Conservation (phyloP, 805 yeast genomes). For the Cyberlindnera maritima region DNA sequence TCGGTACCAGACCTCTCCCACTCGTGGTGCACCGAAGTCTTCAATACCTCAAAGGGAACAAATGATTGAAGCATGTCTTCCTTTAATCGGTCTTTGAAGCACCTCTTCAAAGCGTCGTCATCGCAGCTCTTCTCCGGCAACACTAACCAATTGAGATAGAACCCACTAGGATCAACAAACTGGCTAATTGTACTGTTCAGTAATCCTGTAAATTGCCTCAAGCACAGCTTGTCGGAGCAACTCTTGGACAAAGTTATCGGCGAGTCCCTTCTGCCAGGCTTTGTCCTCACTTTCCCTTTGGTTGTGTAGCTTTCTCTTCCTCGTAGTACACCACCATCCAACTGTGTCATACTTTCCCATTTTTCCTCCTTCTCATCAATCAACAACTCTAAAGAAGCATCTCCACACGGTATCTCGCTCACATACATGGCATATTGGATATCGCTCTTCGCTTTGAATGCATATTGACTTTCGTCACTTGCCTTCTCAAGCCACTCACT, state of each 20-base stretch:
- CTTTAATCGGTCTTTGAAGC: conserved; percentile 18
- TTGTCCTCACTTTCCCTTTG: conserved; percentile 76
- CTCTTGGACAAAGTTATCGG: conserved; percentile 72
- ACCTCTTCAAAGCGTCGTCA: conserved; percentile 12
- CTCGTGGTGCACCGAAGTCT: conserved; percentile 12
- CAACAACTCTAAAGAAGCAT: conserved; percentile 60
- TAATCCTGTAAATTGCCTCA: conserved; percentile 58
- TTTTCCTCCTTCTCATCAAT: conserved; percentile 29
- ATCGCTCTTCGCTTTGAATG: conserved; percentile 34
- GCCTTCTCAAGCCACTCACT: conserved; percentile 14
- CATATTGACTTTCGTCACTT: not conserved
- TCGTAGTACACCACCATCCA: conserved; percentile 36
- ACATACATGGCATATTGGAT: conserved; percentile 56
- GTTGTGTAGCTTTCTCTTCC: conserved; percentile 61
- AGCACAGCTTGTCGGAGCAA: conserved; percentile 80
- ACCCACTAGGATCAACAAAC: conserved; percentile 32
- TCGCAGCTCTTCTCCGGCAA: conserved; percentile 36
- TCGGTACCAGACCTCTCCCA: conserved; percentile 12
- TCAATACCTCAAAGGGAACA: conserved; percentile 2
- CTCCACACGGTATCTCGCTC: conserved; percentile 90
- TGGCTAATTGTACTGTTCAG: conserved; percentile 43
- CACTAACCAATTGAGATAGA: conserved; percentile 48
- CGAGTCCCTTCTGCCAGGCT: conserved; percentile 89
- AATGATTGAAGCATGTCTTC: not conserved
- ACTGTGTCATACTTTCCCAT: conserved; percentile 16